These are phyloP conservation scores for Zymoseptoria brevis DNA, from an alignment of 2,329 filamentous ascomycete genomes.

Conservation along the genomic window DNA sequence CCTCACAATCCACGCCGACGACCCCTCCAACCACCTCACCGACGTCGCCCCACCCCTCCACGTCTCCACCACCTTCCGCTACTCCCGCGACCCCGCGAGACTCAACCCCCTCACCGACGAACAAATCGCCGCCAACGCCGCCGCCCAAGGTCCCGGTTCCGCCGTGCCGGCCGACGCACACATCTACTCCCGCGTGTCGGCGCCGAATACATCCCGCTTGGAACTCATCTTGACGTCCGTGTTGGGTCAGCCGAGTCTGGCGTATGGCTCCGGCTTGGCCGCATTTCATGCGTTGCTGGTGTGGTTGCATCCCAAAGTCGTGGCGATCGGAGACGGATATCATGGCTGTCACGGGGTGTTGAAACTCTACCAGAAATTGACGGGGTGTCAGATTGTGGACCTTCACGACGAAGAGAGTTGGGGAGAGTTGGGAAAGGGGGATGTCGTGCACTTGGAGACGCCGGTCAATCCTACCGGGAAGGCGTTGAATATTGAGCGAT, in stretches of 20 bases:
- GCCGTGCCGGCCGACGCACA: constrained; percentile 53
- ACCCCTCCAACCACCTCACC: constrained; percentile 32
- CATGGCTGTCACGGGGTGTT: constrained; percentile 91
- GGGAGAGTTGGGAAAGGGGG: constrained; percentile 65
- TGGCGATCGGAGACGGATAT: constrained; percentile 80
- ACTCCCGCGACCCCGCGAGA: constrained; percentile 60
- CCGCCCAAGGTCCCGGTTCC: constrained; percentile 18
- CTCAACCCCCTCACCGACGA: constrained; percentile 37
- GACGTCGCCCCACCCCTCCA: constrained; percentile 87
- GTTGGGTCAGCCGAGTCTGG: constrained; percentile 60
- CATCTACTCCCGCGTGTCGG: constrained; percentile 73
- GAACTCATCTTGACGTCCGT: constrained; percentile 73
- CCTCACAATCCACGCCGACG: constrained; percentile 29
- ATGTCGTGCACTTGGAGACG: constrained; percentile 86
- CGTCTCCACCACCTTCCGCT: constrained; percentile 85
- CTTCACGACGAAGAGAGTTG: constrained; percentile 43
- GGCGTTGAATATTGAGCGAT: constrained; percentile 63
- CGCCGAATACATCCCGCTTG: constrained; percentile 74
- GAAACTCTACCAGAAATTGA: constrained; percentile 63
- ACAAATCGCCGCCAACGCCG: constrained; percentile 14
- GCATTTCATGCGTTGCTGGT: constrained; percentile 84
- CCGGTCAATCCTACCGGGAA: constrained; percentile 83
- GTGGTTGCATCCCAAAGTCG: constrained; percentile 71
- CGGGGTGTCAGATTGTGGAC: constrained; percentile 62
- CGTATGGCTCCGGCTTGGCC: constrained; percentile 76